Evolutionary conservation across 176 grass and related monocot species (phyloP), one percentile per base, ranked within the genome.

Genomic region (Chloris gayana): DNA sequence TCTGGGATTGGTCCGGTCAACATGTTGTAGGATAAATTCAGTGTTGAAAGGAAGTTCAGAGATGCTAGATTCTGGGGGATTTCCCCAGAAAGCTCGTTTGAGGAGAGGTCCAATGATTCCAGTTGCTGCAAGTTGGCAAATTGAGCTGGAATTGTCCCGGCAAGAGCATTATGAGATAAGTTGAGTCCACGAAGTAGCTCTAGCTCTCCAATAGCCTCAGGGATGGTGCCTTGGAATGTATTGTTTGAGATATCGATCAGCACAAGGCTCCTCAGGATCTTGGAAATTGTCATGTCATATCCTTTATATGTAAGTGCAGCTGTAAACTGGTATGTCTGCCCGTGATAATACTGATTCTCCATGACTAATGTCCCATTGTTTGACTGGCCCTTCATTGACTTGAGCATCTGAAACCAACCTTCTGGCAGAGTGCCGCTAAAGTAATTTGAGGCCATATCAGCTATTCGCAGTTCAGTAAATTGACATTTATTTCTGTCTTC

Each of bases 151-250:
- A 93, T 65, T 35, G 50, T 18, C 0, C 91, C 91, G 1, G 22
- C 47, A 34, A 93, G 73, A 34, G 39, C 53, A 67, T 93, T 90
- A 27, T 49, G 3, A 33, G 90, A 35, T 5, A 35, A 70, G 72
- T 91, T 85, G 33, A 91, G 76, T 24, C 60, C 85, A 45, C 35
- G 56, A 39, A 91, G 49, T 14, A 59, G 61, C 14, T 18, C 62
- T 34, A 65, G 62, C 6, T 65, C 62, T 33, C 62, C 62, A 34
- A 64, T 65, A 19, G 31, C 62, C 30, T 65, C 7, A 34, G 62
- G 62, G 62, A 65, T 65, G 30, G 14, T 65, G 6, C 62, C 62
- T 34, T 65, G 32, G 15, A 65, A 19, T 65, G 17, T 18, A 65
- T 81, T 86, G 8, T 60, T 13, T 27, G 33, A 73, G 32, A 86